Conservation (phyloP, 83 land plant species). For the Larix sibirica region DNA sequence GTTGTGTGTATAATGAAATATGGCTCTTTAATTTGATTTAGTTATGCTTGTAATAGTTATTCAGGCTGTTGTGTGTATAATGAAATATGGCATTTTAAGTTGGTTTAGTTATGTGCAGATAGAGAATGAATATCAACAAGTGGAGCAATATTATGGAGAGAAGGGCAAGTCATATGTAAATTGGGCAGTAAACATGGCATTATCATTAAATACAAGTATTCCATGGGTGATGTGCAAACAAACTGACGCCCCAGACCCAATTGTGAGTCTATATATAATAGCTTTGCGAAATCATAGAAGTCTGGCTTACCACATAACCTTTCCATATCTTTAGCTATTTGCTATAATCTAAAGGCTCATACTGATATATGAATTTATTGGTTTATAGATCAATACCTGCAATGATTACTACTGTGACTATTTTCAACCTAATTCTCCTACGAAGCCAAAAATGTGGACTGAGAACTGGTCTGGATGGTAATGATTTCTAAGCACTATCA, state of each 20-base stretch:
- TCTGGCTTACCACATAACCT: no score
- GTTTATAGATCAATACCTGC: constrained; percentile 85
- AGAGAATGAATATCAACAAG: constrained; percentile 93
- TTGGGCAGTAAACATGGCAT: constrained; percentile 88
- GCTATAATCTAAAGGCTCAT: no score
- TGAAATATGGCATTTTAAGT: not conserved
- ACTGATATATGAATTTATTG: not conserved
- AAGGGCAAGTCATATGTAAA: constrained; percentile 66
- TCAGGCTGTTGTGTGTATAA: not conserved
- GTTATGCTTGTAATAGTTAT: not conserved
- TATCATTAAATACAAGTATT: constrained; percentile 47
- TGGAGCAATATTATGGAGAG: constrained; percentile 55
- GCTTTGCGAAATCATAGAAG: no score
- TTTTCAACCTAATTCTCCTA: constrained; percentile 56
- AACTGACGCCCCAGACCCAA: constrained; percentile 69
- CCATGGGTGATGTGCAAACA: constrained; percentile 99
- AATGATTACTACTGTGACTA: constrained; percentile 93
- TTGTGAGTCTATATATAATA: constrained; percentile 26
- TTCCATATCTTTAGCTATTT: not conserved
- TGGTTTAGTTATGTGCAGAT: constrained; percentile 40
- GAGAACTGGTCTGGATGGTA: constrained; percentile 98
- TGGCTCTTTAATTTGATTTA: no score
- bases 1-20: no score
- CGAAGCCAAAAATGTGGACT: constrained; percentile 89
- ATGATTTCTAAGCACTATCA: not conserved